phyloP scores from a whole-genome alignment of 805 yeast genomes.

The Ogataea minuta region DNA sequence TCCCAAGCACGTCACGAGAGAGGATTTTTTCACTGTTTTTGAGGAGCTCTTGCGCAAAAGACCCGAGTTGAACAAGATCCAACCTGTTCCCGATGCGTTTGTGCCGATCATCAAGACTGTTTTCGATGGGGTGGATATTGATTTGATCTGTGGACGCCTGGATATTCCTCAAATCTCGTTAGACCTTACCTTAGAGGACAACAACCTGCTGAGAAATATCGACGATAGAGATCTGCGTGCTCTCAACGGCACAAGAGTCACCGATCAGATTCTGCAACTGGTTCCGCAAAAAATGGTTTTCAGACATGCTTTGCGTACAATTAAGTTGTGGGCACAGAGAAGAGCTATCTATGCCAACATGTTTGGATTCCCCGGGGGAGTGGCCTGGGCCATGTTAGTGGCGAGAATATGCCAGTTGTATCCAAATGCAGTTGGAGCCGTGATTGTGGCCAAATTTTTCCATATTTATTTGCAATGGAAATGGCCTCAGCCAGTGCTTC shows the following conservation, averaged over 20 bases:
- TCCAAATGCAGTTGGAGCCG: conserved; percentile 94
- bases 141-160: conserved; percentile 79
- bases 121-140: conserved; percentile 89
- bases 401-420: conserved; percentile 95
- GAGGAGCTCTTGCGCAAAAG: conserved; percentile 64
- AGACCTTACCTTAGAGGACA: conserved; percentile 74
- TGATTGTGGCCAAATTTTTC: conserved; percentile 86
- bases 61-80: conserved; percentile 84
- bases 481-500: conserved; percentile 97
- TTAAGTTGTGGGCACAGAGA: conserved; percentile 95
- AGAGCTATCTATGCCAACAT: conserved; percentile 93
- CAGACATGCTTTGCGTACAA: conserved; percentile 87
- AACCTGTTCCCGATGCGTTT: conserved; percentile 93
- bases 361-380: conserved; percentile 98
- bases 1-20: conserved; percentile 91
- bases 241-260: conserved; percentile 93
- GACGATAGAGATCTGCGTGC: conserved; percentile 92
- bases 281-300: conserved; percentile 94
- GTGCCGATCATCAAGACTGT: conserved; percentile 95
- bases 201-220: conserved; percentile 77
- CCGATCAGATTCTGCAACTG: conserved; percentile 84
- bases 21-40: conserved; percentile 84
- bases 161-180: conserved; percentile 82
- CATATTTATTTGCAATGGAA: conserved; percentile 84
- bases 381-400: conserved; percentile 99